Conservation (phyloP, 2,329 filamentous ascomycete genomes). For the Epichloe baconii region DNA sequence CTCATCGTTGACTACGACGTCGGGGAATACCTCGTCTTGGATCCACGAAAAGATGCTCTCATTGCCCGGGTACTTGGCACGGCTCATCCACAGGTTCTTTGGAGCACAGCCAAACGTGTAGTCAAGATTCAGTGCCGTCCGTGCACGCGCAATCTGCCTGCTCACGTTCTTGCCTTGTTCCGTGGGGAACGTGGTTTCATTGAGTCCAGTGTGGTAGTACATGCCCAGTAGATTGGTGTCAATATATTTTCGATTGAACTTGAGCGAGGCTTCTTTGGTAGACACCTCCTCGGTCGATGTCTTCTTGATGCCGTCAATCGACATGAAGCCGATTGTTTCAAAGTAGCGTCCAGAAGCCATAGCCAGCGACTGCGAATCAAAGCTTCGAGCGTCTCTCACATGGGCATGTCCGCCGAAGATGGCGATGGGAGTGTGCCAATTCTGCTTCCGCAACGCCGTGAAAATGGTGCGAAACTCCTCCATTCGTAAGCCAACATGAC, state of each 20-base stretch:
- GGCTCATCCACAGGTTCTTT: constrained; percentile 66
- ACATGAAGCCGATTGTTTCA: constrained; percentile 92
- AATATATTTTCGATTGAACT: constrained; percentile 72
- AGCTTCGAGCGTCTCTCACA: constrained; percentile 71
- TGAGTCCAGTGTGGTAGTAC: constrained; percentile 64
- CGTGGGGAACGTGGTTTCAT: constrained; percentile 63
- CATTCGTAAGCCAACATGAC: constrained; percentile 74
- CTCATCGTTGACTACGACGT: constrained; percentile 43
- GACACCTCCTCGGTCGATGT: constrained; percentile 14
- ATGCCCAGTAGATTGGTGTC: constrained; percentile 86
- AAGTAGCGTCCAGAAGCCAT: constrained; percentile 85
- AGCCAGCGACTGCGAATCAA: constrained; percentile 65
- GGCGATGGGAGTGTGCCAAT: constrained; percentile 74
- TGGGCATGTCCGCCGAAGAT: constrained; percentile 89
- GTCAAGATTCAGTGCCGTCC: constrained; percentile 60
- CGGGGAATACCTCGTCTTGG: constrained; percentile 59
- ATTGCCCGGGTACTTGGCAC: constrained; percentile 58
- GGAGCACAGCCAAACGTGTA: constrained; percentile 73
- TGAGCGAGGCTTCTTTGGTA: constrained; percentile 26
- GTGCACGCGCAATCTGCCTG: constrained; percentile 52
- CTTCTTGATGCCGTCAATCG: constrained; percentile 51
- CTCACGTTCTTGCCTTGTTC: constrained; percentile 61
- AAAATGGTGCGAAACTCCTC: constrained; percentile 67
- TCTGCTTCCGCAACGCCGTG: constrained; percentile 60
- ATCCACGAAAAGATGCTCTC: constrained; percentile 76